Conservation (phyloP, 2,329 filamentous ascomycete species). For the Aspergillus sp. region DNA sequence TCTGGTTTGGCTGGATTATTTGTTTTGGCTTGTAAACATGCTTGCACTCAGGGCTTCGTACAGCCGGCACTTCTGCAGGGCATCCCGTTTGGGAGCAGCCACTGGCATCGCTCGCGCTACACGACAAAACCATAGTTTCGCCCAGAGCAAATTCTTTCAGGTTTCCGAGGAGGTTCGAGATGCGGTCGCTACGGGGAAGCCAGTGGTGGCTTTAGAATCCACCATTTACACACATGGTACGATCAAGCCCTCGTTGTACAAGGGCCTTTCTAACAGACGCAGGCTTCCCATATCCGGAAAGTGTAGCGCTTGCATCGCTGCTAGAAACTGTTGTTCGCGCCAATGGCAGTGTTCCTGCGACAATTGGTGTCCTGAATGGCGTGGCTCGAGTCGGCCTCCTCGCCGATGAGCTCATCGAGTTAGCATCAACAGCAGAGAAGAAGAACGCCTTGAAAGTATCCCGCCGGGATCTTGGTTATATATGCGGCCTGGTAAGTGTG, state of each 20-base stretch:
- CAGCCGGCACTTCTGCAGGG: slow-evolving; percentile 19
- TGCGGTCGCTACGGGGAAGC: slow-evolving; percentile 70
- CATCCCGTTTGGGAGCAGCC: slow-evolving; percentile 10
- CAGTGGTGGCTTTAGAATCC: slow-evolving; percentile 89
- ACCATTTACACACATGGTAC: slow-evolving; percentile 95
- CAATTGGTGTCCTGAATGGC: slow-evolving; percentile 83
- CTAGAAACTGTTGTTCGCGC: slow-evolving; percentile 79
- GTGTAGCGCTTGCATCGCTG: slow-evolving; percentile 71
- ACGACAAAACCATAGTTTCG: slow-evolving; percentile 30
- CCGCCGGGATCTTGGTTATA: slow-evolving; percentile 78
- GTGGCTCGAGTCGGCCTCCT: slow-evolving; percentile 76
- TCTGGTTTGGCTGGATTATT: background rate
- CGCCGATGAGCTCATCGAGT: slow-evolving; percentile 68
- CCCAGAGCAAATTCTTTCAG: slow-evolving; percentile 56
- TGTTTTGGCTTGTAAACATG: slow-evolving; percentile 10
- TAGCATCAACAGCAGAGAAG: slow-evolving; percentile 65
- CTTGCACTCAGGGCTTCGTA: slow-evolving; percentile 23
- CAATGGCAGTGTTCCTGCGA: slow-evolving; percentile 83
- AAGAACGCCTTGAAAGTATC: slow-evolving; percentile 77
- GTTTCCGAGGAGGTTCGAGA: slow-evolving; percentile 81
- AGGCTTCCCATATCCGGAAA: slow-evolving; percentile 71
- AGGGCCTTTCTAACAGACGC: slow-evolving; percentile 2
- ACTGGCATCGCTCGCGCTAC: background rate
- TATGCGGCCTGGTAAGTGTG: slow-evolving; percentile 68
- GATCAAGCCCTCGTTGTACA: background rate